A percentile compares a stretch with the other conserved stretches of the same genome.
Evolutionary conservation across 148 eudicot genomes (phyloP).

Genomic region (Rhododendron williamsianum): DNA sequence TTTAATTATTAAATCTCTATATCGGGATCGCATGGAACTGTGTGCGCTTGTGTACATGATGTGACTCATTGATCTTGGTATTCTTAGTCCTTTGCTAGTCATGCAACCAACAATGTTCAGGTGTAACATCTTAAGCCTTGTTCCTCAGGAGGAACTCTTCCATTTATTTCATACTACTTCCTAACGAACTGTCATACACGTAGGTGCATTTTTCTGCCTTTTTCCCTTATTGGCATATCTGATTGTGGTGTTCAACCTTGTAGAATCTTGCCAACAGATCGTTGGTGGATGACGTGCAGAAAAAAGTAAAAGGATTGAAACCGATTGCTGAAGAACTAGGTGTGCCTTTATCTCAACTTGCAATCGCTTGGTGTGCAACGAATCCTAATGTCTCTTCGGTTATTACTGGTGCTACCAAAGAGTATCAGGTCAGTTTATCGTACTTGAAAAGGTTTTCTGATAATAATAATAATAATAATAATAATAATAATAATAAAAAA

Average conservation of each 20-base stretch:
- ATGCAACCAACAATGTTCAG: background rate
- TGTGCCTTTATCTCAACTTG: conserved; percentile 83
- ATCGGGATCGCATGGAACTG: background rate
- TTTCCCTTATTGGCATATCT: background rate
- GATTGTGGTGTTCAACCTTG: conserved; percentile 1
- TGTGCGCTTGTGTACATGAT: background rate
- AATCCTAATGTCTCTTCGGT: conserved; percentile 96
- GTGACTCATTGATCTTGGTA: background rate
- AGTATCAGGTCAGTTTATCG: conserved; percentile 51
- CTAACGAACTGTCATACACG: background rate
- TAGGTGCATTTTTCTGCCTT: background rate
- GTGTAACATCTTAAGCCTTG: background rate
- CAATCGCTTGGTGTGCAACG: conserved; percentile 99
- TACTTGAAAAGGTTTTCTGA: background rate
- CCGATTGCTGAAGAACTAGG: conserved; percentile 87
- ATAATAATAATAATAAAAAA: too few species aligned
- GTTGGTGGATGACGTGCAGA: conserved; percentile 84
- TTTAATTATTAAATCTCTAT: background rate
- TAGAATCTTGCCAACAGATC: conserved; percentile 85
- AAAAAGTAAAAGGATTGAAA: conserved; percentile 68
- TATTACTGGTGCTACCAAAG: conserved; percentile 95
- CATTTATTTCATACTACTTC: background rate
- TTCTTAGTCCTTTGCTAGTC: background rate
- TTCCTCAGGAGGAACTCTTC: background rate
- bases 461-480: too few species aligned